Evolutionary conservation across 2,329 filamentous ascomycete genomes (phyloP).

Genomic region (Aspergillus sp.): DNA sequence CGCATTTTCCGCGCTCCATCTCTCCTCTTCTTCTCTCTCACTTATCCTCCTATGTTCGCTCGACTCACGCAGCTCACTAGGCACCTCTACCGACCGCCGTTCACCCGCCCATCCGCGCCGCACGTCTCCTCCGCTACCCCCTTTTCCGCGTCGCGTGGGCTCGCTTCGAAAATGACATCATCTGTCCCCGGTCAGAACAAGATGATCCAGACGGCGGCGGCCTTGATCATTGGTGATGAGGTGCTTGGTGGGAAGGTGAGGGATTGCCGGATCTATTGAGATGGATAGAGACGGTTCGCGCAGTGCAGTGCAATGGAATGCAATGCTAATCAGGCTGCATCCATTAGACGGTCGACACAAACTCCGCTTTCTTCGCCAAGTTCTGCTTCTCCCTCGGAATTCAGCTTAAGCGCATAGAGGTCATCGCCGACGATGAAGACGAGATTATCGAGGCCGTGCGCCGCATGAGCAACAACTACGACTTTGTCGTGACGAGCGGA

Average conservation of each 20-base stretch:
- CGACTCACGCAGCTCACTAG: conserved; percentile 74
- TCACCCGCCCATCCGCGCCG: conserved; percentile 59
- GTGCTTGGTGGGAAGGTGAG: conserved; percentile 90
- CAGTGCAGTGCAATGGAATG: no score
- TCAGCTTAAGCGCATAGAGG: conserved; percentile 82
- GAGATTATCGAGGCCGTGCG: conserved; percentile 87
- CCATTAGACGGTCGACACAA: conserved; percentile 66
- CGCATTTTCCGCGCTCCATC: conserved; percentile 9
- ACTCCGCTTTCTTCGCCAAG: conserved; percentile 67
- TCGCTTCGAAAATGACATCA: conserved; percentile 49
- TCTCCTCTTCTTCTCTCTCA: conserved; percentile 10
- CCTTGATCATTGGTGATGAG: conserved; percentile 96
- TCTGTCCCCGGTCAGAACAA: conserved; percentile 46
- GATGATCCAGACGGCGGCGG: conserved; percentile 86
- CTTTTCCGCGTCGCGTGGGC: conserved; percentile 22
- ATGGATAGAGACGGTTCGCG: no score
- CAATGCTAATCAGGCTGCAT: neutral
- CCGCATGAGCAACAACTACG: conserved; percentile 87
- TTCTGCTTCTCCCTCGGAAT: conserved; percentile 69
- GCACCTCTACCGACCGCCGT: conserved; percentile 68
- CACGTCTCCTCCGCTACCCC: conserved; percentile 41
- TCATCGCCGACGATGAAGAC: conserved; percentile 87
- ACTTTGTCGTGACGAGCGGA: conserved; percentile 93
- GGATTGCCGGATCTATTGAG: conserved; percentile 3
- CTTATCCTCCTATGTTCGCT: conserved; percentile 68